phyloP scores from a whole-genome alignment of 257 asterid species.

The Solanum piurae region DNA sequence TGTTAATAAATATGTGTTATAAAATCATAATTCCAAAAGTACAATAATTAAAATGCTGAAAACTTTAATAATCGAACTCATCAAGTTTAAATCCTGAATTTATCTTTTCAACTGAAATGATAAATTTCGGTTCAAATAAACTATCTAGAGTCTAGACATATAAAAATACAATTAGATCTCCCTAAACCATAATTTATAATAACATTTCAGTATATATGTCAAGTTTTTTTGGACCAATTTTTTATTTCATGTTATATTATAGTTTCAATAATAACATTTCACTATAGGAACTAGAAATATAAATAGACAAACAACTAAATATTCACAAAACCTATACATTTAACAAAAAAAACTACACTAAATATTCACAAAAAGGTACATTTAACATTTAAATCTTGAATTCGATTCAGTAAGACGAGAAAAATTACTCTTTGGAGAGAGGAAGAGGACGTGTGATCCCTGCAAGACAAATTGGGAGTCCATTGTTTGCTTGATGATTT shows the following conservation, averaged over 20 bases:
- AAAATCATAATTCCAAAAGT: background rate
- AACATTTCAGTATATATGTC: background rate
- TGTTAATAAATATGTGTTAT: background rate
- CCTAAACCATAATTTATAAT: background rate
- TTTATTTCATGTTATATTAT: too few relatives aligned
- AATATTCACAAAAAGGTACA: background rate
- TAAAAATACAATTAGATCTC: background rate
- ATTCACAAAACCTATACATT: background rate
- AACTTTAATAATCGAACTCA: background rate
- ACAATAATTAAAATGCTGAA: background rate
- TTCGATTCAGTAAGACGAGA: background rate
- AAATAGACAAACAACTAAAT: background rate
- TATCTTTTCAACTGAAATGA: background rate
- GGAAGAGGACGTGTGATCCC: constrained; percentile 18
- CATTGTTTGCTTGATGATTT: constrained; percentile 5
- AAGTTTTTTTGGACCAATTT: background rate
- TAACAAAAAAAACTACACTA: background rate
- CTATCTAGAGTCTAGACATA: background rate
- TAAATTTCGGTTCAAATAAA: background rate
- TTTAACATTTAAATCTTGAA: background rate
- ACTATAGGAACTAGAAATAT: accelerated
- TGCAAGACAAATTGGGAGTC: constrained; percentile 32
- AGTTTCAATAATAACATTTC: too few relatives aligned
- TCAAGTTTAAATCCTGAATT: background rate
- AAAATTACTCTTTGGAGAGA: constrained; percentile 20